These are phyloP conservation scores for Sporisorium exsertum DNA, from an alignment of 1,284 basidiomycete genomes.

Conservation along the genomic window DNA sequence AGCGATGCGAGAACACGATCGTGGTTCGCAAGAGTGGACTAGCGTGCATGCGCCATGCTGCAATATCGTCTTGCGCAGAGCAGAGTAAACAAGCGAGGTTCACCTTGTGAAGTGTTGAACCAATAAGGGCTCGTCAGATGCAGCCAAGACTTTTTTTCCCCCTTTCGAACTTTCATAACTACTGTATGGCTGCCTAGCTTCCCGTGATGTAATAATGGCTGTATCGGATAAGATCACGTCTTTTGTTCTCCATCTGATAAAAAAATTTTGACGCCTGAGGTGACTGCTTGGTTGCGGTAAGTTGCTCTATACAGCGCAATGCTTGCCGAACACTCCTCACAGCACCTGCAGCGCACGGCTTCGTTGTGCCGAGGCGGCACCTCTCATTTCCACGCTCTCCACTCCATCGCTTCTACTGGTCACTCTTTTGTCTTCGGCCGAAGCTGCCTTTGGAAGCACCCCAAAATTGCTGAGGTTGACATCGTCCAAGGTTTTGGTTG, in stretches of 20 bases:
- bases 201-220: background rate
- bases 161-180: constrained; percentile 1
- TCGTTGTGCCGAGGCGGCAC: background rate
- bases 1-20: background rate
- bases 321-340: background rate
- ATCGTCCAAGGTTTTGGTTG: background rate
- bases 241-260: constrained; percentile 5
- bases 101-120: background rate
- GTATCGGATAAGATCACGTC: constrained; percentile 7
- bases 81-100: constrained; percentile 1
- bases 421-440: background rate
- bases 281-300: background rate
- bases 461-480: background rate
- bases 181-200: background rate
- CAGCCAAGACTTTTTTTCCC: constrained; percentile 5
- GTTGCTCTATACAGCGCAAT: background rate
- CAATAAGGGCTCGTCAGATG: background rate
- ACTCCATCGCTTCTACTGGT: background rate
- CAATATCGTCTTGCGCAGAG: background rate
- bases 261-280: background rate
- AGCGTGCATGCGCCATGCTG: background rate
- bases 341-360: background rate
- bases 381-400: background rate
- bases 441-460: background rate
- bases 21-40: background rate